Evolutionary conservation across 2,329 filamentous ascomycete species (phyloP).

Genomic region (Fusarium secorum): DNA sequence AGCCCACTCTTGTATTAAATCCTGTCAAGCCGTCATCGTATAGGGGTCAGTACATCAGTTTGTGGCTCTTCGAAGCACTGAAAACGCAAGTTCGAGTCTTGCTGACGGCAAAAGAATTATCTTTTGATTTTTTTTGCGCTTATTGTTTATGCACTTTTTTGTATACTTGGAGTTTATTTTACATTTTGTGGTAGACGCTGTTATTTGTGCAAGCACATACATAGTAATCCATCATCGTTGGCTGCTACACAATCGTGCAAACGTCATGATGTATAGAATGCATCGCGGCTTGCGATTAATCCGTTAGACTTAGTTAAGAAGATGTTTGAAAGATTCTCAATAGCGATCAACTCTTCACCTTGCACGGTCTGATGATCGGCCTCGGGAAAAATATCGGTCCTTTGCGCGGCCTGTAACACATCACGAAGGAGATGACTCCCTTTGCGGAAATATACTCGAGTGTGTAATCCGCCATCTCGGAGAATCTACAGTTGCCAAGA

Average conservation of each 20-base stretch:
- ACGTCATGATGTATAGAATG: neutral
- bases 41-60: conserved; percentile 38
- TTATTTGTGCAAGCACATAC: neutral
- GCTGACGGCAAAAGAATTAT: conserved; percentile 25
- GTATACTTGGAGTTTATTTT: neutral
- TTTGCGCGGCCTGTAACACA: conserved; percentile 26
- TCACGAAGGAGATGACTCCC: conserved; percentile 25
- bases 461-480: conserved; percentile 24
- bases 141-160: accelerated
- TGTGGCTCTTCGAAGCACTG: conserved; percentile 33
- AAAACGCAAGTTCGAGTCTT: conserved; percentile 39
- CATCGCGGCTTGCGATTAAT: neutral
- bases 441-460: conserved; percentile 22
- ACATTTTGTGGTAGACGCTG: neutral
- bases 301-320: too few relatives aligned
- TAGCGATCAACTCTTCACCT: neutral
- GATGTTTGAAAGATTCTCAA: neutral
- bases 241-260: too few relatives aligned
- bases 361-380: neutral
- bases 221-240: neutral
- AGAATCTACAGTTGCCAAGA: conserved; percentile 3
- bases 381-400: conserved; percentile 26
- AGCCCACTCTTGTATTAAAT: neutral
- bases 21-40: conserved; percentile 29
- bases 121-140: neutral